A percentile compares a stretch with the other conserved stretches of the same genome.
These are phyloP conservation scores for Huntiella omanensis DNA, from an alignment of 2,329 filamentous ascomycete genomes.

Conservation along the genomic window DNA sequence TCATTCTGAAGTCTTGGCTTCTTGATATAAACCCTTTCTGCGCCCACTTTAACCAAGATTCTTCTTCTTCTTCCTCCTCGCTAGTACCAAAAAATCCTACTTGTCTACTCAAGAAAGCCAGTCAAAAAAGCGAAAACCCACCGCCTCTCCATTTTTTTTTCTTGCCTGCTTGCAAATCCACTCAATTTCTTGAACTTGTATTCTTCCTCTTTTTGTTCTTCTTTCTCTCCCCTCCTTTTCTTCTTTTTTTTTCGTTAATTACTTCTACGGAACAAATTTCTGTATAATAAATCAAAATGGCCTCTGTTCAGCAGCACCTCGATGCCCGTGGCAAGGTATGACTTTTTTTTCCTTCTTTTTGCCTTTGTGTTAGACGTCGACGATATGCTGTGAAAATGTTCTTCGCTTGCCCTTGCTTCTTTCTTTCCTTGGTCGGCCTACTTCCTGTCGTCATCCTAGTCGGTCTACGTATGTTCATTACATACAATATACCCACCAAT, in stretches of 20 bases:
- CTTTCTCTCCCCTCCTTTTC: constrained; percentile 8
- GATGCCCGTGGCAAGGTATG: constrained; percentile 43
- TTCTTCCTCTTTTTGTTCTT: constrained; percentile 4
- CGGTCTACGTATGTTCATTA: too few relatives aligned
- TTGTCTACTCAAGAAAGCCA: too few relatives aligned
- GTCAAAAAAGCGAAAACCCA: background rate
- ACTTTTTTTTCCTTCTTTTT: background rate
- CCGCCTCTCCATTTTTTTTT: constrained; percentile 7
- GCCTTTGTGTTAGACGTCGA: too few relatives aligned
- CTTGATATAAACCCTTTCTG: constrained; percentile 8
- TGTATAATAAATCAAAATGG: constrained; percentile 22
- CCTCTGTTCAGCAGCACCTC: constrained; percentile 68
- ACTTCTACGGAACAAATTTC: constrained; percentile 1
- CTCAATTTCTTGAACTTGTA: constrained; percentile 1
- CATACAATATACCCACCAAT: too few relatives aligned
- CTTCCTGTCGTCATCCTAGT: constrained; percentile 6
- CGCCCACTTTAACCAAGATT: background rate
- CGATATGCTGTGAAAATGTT: too few relatives aligned
- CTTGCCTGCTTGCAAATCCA: constrained; percentile 5
- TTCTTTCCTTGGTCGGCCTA: background rate
- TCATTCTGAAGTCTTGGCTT: background rate
- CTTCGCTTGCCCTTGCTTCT: too few relatives aligned
- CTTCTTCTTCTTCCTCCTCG: too few relatives aligned
- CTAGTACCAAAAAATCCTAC: too few relatives aligned
- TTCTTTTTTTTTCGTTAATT: constrained; percentile 11